These are phyloP conservation scores for Xerocomus potaroensis DNA, from an alignment of 768 basidiomycete genomes.

Conservation along the genomic window DNA sequence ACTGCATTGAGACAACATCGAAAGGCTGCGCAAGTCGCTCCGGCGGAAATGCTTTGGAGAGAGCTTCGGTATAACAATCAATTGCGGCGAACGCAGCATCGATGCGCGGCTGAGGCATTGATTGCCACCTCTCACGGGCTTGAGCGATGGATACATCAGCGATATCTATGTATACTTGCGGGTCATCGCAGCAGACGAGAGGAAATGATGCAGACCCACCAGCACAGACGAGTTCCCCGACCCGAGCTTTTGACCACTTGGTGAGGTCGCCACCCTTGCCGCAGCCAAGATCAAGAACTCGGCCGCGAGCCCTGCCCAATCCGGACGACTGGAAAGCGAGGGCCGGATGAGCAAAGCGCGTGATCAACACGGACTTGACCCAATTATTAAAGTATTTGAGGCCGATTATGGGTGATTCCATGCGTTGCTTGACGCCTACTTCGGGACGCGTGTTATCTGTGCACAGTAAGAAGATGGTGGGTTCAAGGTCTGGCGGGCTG, in stretches of 20 bases:
- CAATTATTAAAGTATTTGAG: conserved; percentile 99
- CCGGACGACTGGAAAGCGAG: conserved; percentile 38
- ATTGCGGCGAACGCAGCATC: conserved; percentile 78
- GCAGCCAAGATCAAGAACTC: conserved; percentile 94
- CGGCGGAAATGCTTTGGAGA: conserved; percentile 65
- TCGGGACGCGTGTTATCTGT: conserved; percentile 92
- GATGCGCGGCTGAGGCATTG: conserved; percentile 51
- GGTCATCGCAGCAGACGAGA: not conserved
- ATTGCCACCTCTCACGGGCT: conserved; percentile 69
- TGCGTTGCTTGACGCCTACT: conserved; percentile 78
- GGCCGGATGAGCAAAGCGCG: conserved; percentile 77
- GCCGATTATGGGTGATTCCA: conserved; percentile 91
- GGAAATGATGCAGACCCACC: conserved; percentile 46
- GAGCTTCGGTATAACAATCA: conserved; percentile 80
- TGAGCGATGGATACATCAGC: conserved; percentile 87
- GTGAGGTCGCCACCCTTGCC: conserved; percentile 98
- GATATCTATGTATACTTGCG: conserved; percentile 55
- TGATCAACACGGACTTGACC: conserved; percentile 97
- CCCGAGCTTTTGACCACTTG: conserved; percentile 89
- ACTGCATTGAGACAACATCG: conserved; percentile 97
- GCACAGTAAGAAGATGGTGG: not conserved
- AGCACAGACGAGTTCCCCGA: conserved; percentile 74
- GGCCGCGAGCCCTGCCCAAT: conserved; percentile 44
- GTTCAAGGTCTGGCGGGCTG: conserved; percentile 4
- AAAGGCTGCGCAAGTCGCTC: conserved; percentile 63